A percentile compares a stretch with the other conserved stretches of the same genome.
phyloP scores from a whole-genome alignment of 805 yeast genomes.

The Yamadazyma sp. region DNA sequence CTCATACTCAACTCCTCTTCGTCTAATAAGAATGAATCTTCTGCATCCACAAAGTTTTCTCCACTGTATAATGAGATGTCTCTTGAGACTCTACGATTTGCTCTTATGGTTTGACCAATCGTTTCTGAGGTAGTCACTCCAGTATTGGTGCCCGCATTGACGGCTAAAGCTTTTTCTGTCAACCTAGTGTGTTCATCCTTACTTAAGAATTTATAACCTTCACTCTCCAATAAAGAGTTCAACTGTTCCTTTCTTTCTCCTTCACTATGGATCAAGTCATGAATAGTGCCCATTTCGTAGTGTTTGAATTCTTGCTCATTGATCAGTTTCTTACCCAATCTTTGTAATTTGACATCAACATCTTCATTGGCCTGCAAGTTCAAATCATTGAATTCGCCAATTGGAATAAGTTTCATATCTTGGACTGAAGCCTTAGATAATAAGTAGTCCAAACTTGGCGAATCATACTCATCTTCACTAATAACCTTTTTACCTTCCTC shows the following conservation, averaged over 20 bases:
- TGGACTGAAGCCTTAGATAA: conserved; percentile 11
- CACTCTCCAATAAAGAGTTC: conserved; percentile 2
- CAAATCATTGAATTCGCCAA: conserved; percentile 12
- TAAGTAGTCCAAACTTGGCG: conserved; percentile 14
- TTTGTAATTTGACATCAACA: conserved; percentile 13
- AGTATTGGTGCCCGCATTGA: too few species aligned
- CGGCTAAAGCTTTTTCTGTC: conserved; percentile 8
- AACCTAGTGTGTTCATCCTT: conserved; percentile 4
- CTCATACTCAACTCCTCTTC: conserved; percentile 24
- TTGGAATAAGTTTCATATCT: conserved; percentile 11
- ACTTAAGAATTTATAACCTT: conserved; percentile 3
- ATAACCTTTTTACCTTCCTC: conserved; percentile 17
- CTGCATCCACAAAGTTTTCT: conserved; percentile 24
- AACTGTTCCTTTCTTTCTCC: neutral
- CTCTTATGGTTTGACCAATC: conserved; percentile 11
- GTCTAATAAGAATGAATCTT: conserved; percentile 26
- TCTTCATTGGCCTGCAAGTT: conserved; percentile 12
- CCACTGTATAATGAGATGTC: conserved; percentile 12
- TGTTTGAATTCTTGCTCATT: conserved; percentile 11
- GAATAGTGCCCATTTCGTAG: neutral
- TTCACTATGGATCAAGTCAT: conserved; percentile 4
- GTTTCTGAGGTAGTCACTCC: too few species aligned
- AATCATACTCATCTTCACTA: conserved; percentile 16
- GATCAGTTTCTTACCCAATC: conserved; percentile 15
- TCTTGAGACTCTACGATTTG: conserved; percentile 13